Evolutionary conservation across 2,329 filamentous ascomycete species (phyloP).

Genomic region (Podosphaera fusca): DNA sequence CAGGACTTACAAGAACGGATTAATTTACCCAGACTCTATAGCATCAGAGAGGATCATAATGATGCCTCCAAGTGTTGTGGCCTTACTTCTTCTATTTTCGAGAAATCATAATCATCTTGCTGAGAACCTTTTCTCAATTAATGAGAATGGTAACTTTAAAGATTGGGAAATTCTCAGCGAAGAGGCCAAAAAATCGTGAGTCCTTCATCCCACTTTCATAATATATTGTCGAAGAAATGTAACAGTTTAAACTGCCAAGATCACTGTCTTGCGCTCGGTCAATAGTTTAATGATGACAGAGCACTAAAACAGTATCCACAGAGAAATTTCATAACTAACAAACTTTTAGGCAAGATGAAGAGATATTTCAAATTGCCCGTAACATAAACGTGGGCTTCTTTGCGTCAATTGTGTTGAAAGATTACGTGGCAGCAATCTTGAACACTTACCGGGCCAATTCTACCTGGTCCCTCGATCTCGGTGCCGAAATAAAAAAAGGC

Average conservation of each 20-base stretch:
- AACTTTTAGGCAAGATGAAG: slow-evolving; percentile 21
- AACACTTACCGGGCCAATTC: slow-evolving; percentile 23
- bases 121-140: slow-evolving; percentile 19
- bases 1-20: slow-evolving; percentile 21
- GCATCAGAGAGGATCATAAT: slow-evolving; percentile 24
- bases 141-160: slow-evolving; percentile 22
- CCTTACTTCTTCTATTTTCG: slow-evolving; percentile 21
- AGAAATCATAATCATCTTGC: slow-evolving; percentile 23
- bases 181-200: slow-evolving; percentile 19
- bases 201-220: not conserved
- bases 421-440: slow-evolving; percentile 23
- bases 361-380: slow-evolving; percentile 23
- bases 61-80: slow-evolving; percentile 24
- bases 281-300: no score
- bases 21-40: slow-evolving; percentile 21
- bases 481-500: slow-evolving; percentile 21
- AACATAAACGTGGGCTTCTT: slow-evolving; percentile 26
- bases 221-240: not conserved
- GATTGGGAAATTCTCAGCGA: slow-evolving; percentile 19
- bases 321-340: not conserved
- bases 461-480: slow-evolving; percentile 22
- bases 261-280: no score
- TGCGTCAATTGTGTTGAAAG: slow-evolving; percentile 21
- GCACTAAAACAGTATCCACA: not conserved
- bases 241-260: no score